Conservation (phyloP, 805 yeast genomes). For the Saturnispora hagleri region DNA sequence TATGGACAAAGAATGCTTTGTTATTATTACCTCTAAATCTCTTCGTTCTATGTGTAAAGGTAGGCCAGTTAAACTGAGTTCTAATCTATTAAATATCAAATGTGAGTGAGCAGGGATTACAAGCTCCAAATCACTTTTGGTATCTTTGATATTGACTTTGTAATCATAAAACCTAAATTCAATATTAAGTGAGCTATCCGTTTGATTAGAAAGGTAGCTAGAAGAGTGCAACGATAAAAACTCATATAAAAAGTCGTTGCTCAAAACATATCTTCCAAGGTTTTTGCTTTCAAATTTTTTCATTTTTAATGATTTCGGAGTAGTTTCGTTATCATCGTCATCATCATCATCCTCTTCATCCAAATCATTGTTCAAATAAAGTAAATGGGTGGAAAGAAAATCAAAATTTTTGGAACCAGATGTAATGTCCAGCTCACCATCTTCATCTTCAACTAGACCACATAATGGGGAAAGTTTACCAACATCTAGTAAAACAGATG, state of each 20-base stretch:
- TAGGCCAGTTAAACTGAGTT: not conserved
- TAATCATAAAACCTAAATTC: conserved; percentile 11
- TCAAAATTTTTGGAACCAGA: not conserved
- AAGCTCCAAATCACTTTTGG: not conserved
- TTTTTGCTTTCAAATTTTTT: not conserved
- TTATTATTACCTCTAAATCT: conserved; percentile 9
- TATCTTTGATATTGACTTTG: conserved; percentile 4
- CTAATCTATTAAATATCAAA: conserved; percentile 10
- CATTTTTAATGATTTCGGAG: not conserved
- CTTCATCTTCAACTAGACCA: conserved; percentile 17
- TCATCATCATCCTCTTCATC: not conserved
- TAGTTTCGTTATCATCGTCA: not conserved
- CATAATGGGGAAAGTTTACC: conserved; percentile 42
- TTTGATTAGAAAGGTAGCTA: not conserved
- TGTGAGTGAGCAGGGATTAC: conserved; percentile 10
- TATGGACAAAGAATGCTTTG: conserved; percentile 7
- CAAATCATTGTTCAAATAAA: not conserved
- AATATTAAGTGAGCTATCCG: not conserved
- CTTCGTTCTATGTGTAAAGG: conserved; percentile 10
- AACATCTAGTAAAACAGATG: conserved; percentile 44
- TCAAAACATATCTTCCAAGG: not conserved
- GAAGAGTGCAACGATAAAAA: conserved; percentile 2
- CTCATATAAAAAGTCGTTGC: conserved; percentile 3
- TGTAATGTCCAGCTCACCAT: not conserved
- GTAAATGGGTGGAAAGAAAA: not conserved